Base-by-base conservation (phyloP, 139 green algal genomes). In the Tetratostichococcus sp. region DNA sequence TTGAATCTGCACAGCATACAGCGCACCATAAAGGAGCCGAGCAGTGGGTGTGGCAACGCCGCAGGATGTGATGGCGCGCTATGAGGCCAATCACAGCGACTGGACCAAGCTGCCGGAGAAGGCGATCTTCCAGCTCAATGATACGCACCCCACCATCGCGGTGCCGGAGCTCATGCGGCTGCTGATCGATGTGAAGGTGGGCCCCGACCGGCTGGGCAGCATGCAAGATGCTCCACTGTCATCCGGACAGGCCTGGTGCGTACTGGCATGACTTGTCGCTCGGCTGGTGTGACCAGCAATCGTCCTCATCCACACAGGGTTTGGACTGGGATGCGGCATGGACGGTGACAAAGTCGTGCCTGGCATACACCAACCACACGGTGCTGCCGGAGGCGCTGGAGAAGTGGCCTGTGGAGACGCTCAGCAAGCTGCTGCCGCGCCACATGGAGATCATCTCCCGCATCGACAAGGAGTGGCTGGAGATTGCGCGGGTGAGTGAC, bases 321-420 rank as follows among this genome's bases (percentile, higher is more conserved):
- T 86, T 99, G 68, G 62, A 79, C 39, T 99, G 87, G 85, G 89
- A 96, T 65, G 35, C 85, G 1, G 96, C 93, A 23, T 98, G 92
- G 93, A 79, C 35, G 70, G 92, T 98, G 82, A 95, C 90, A 50
- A 90, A 79, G 67, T 83, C 90, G 85, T 90, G 77, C 43, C 77
- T 97, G 39, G 93, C 93, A 71, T 98, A 97, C 92, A 99, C 96
- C 79, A 99, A 99, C 88, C 96, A 99, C 89, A 99, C 96, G 6
- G 89, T 97, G 35, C 93, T 99, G 90, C 95, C 96, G 33, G 96
- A 99, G 88, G 96, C 96, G 22, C 86, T 99, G 68, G 96, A 99
- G 93, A 97, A 97, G 85, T 99, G 96, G 96, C 91, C 92, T 4
- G 89, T 97, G 66, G 81, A 86, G 35, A 81, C 94, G 2, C 84